phyloP scores from a whole-genome alignment of 202 grass and related monocot species.

The Panicum hallii region DNA sequence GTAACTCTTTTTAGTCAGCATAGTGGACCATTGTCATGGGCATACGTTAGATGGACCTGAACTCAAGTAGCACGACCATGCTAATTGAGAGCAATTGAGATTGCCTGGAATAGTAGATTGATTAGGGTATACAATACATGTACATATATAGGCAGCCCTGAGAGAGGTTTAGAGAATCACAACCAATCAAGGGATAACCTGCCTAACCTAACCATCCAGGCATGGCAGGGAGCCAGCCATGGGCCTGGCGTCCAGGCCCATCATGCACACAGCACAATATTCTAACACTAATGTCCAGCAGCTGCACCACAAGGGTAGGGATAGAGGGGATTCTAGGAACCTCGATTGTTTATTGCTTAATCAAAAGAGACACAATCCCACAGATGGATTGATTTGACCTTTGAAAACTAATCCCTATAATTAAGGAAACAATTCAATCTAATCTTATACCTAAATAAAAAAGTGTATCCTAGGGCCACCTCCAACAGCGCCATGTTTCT shows the following conservation, averaged over 20 bases:
- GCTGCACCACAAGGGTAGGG: background rate
- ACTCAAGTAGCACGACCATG: background rate
- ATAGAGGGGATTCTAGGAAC: background rate
- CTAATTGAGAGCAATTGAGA: too few species aligned
- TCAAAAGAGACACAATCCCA: conserved; percentile 3
- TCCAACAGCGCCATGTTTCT: background rate
- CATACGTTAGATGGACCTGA: conserved; percentile 1
- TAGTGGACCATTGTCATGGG: background rate
- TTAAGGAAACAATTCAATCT: background rate
- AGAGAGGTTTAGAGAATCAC: too few species aligned
- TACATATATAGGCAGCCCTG: too few species aligned
- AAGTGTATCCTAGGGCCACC: background rate
- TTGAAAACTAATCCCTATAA: background rate
- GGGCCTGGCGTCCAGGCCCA: too few species aligned
- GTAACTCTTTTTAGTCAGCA: conserved; percentile 31
- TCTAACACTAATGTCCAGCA: background rate
- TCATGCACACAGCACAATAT: too few species aligned
- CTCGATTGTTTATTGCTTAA: background rate
- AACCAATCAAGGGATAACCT: too few species aligned
- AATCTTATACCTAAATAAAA: background rate
- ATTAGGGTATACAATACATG: too few species aligned
- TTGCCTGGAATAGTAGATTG: too few species aligned
- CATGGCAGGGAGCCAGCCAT: too few species aligned
- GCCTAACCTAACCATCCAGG: too few species aligned
- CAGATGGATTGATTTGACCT: background rate